A percentile compares a stretch with the other conserved stretches of the same genome.
Evolutionary conservation across 352 stramenopile genomes (phyloP).

Genomic region (Aphanomyces cochlioides): DNA sequence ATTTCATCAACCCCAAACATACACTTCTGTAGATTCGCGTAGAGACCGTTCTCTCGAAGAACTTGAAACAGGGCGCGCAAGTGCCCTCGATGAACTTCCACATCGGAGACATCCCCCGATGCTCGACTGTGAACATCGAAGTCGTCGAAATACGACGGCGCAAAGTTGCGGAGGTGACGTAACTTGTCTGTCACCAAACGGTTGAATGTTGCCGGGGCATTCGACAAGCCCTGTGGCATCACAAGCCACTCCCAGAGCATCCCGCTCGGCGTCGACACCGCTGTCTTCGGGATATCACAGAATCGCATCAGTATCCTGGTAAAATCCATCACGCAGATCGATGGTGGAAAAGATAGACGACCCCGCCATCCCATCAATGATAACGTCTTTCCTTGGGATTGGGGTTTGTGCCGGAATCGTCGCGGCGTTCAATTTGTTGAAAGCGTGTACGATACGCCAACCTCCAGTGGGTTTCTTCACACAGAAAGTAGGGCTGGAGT

Average conservation of each 20-base stretch:
- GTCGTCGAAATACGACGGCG: slow-evolving; percentile 38
- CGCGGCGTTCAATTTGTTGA: no score
- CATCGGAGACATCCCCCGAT: not conserved
- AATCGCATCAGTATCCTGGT: no score
- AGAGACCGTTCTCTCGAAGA: slow-evolving; percentile 33
- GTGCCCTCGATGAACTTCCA: slow-evolving; percentile 33
- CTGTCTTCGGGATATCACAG: no score
- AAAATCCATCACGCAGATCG: no score
- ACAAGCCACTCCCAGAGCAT: slow-evolving; percentile 39
- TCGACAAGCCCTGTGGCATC: slow-evolving; percentile 35
- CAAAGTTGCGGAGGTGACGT: slow-evolving; percentile 28
- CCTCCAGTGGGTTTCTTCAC: no score
- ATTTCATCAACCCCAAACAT: slow-evolving; percentile 30
- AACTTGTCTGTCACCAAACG: slow-evolving; percentile 36
- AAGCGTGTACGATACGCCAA: no score
- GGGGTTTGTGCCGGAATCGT: no score
- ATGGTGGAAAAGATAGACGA: no score
- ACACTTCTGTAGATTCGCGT: slow-evolving; percentile 37
- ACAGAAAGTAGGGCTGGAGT: no score
- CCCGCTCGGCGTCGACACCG: slow-evolving; percentile 33
- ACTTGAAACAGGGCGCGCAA: slow-evolving; percentile 31
- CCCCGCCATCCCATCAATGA: no score
- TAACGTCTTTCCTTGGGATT: no score
- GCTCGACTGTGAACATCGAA: slow-evolving; percentile 36
- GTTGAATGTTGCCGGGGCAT: slow-evolving; percentile 41